Percentiles rank a stretch among this genome's conserved stretches.
phyloP scores from a whole-genome alignment of 1,139 yeast species.

The Lodderomyces pseudojiufengensis region DNA sequence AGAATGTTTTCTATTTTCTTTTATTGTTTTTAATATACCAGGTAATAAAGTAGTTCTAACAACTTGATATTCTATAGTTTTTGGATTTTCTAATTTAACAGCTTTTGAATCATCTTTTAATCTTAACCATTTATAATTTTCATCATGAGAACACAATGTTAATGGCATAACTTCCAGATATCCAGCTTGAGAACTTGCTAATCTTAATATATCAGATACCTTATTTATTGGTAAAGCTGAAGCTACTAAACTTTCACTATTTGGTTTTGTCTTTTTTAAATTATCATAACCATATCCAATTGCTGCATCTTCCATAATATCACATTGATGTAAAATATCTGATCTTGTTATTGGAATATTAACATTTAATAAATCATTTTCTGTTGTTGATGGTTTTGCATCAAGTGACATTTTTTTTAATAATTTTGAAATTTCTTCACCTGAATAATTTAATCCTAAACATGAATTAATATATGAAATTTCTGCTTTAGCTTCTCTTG shows the following conservation, averaged over 20 bases:
- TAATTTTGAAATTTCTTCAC: slow-evolving; percentile 64
- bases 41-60: slow-evolving; percentile 93
- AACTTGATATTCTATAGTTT: slow-evolving; percentile 94
- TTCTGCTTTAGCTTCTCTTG: slow-evolving; percentile 72
- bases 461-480: slow-evolving; percentile 86
- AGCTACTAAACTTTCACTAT: slow-evolving; percentile 77
- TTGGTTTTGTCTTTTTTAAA: slow-evolving; percentile 76
- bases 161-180: slow-evolving; percentile 96
- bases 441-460: slow-evolving; percentile 71
- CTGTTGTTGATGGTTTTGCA: slow-evolving; percentile 52
- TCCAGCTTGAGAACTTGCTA: slow-evolving; percentile 91
- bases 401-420: slow-evolving; percentile 77
- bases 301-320: slow-evolving; percentile 98
- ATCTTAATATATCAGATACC: slow-evolving; percentile 84
- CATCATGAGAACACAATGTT: slow-evolving; percentile 94
- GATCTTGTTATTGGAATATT: slow-evolving; percentile 89
- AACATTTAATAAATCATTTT: slow-evolving; percentile 60
- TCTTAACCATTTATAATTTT: slow-evolving; percentile 85
- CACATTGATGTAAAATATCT: slow-evolving; percentile 95
- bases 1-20: slow-evolving; percentile 94
- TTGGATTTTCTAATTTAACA: slow-evolving; percentile 92
- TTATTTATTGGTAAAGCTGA: slow-evolving; percentile 88
- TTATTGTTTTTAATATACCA: slow-evolving; percentile 90
- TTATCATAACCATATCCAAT: slow-evolving; percentile 94
- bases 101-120: slow-evolving; percentile 72